Conservation (phyloP, 2,329 filamentous ascomycete genomes). For the Fusarium abutilonis region DNA sequence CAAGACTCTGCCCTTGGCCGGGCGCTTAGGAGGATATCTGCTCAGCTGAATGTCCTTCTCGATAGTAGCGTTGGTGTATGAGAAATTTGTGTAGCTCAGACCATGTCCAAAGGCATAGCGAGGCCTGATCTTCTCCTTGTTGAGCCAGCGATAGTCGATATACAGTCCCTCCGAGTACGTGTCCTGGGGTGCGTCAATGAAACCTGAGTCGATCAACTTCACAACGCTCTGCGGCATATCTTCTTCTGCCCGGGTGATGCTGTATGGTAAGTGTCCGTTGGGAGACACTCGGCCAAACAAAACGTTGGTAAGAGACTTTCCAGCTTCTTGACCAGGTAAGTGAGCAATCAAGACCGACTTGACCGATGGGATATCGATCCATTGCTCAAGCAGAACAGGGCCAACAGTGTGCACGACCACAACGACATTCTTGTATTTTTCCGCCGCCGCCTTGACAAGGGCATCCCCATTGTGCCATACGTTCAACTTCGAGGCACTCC, state of each 20-base stretch:
- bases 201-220: slow-evolving; percentile 58
- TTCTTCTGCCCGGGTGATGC: slow-evolving; percentile 72
- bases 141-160: slow-evolving; percentile 90
- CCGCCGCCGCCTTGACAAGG: slow-evolving; percentile 76
- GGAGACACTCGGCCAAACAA: slow-evolving; percentile 80
- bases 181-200: slow-evolving; percentile 76
- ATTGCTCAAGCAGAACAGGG: slow-evolving; percentile 80
- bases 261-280: slow-evolving; percentile 87
- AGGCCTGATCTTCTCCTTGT: slow-evolving; percentile 77
- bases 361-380: slow-evolving; percentile 80
- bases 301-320: slow-evolving; percentile 81
- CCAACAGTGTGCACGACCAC: slow-evolving; percentile 90
- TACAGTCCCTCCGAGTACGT: slow-evolving; percentile 85
- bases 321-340: slow-evolving; percentile 86
- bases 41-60: slow-evolving; percentile 57
- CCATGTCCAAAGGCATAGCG: slow-evolving; percentile 90
- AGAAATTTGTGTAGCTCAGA: slow-evolving; percentile 81
- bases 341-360: slow-evolving; percentile 86
- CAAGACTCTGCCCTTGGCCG: slow-evolving; percentile 54
- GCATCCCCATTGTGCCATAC: slow-evolving; percentile 81
- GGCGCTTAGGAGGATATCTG: slow-evolving; percentile 49
- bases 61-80: slow-evolving; percentile 64
- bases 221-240: slow-evolving; percentile 75
- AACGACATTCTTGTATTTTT: slow-evolving; percentile 65
- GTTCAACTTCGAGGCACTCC: slow-evolving; percentile 70